These are phyloP conservation scores for Syzygium aqueum DNA, from an alignment of 345 rosid species.

Conservation along the genomic window DNA sequence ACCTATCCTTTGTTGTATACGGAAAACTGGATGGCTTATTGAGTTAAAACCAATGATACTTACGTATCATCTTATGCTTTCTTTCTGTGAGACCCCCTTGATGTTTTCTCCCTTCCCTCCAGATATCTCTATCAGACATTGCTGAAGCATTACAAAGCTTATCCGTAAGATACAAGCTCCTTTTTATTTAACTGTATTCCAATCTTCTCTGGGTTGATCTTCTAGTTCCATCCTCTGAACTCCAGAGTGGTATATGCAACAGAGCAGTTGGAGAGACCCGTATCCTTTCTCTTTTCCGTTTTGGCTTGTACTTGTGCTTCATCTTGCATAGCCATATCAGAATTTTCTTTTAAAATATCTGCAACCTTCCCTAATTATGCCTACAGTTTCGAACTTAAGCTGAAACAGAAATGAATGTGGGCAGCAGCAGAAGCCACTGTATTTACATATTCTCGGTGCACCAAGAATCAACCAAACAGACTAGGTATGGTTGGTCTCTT, in stretches of 20 bases:
- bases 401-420: conserved; percentile 71
- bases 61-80: background rate
- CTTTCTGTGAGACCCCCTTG: background rate
- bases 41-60: background rate
- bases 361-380: background rate
- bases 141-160: conserved; percentile 58
- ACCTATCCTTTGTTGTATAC: background rate
- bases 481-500: conserved; percentile 30
- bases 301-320: background rate
- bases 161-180: conserved; percentile 40
- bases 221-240: background rate
- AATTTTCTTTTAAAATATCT: background rate
- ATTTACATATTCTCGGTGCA: conserved; percentile 59
- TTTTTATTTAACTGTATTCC: background rate
- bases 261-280: conserved; percentile 95
- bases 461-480: conserved; percentile 38
- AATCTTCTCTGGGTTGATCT: background rate
- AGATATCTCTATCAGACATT: conserved; percentile 39
- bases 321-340: background rate
- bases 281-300: conserved; percentile 32
- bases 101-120: conserved; percentile 10
- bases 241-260: conserved; percentile 73
- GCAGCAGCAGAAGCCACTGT: conserved; percentile 92
- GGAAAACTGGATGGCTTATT: background rate
- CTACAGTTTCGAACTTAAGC: conserved; percentile 12